phyloP scores from a whole-genome alignment of 768 basidiomycete genomes.

The Guyanaporus albipodus region DNA sequence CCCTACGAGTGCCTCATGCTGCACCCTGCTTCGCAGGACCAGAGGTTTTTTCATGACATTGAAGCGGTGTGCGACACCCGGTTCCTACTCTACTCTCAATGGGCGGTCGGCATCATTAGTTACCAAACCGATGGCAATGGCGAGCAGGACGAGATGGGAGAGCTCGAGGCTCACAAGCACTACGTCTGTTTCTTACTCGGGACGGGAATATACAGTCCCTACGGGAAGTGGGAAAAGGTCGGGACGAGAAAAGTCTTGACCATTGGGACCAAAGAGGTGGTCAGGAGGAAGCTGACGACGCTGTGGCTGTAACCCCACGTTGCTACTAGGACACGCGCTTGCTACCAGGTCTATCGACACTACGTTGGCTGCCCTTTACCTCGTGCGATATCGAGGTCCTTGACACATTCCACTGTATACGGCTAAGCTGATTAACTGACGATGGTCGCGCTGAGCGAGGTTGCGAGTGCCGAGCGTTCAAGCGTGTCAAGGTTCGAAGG shows the following conservation, averaged over 20 bases:
- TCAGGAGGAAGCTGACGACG: background rate
- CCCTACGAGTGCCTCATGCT: background rate
- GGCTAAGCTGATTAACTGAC: no score
- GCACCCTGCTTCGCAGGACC: background rate
- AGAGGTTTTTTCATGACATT: slow-evolving; percentile 1
- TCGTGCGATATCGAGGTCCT: no score
- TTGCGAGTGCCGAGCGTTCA: no score
- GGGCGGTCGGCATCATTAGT: slow-evolving; percentile 7
- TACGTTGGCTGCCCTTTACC: no score
- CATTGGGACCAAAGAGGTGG: slow-evolving; percentile 4
- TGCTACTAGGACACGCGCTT: no score
- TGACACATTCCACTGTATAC: no score
- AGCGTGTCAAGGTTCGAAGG: no score
- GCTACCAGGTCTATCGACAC: no score
- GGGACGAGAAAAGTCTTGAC: slow-evolving; percentile 2
- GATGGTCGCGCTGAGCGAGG: no score
- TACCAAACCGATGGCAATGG: slow-evolving; percentile 4
- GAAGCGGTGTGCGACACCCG: slow-evolving; percentile 1
- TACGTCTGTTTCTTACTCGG: slow-evolving; percentile 5
- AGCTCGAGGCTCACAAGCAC: background rate
- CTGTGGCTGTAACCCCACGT: background rate
- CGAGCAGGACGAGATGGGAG: background rate
- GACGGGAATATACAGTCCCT: slow-evolving; percentile 6
- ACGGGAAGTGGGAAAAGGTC: slow-evolving; percentile 6
- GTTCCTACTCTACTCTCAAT: slow-evolving; percentile 4